Percentiles rank a stretch among this genome's conserved stretches.
Conservation (phyloP, 2,329 filamentous ascomycete genomes). For the Cordyceps pruinosa region DNA sequence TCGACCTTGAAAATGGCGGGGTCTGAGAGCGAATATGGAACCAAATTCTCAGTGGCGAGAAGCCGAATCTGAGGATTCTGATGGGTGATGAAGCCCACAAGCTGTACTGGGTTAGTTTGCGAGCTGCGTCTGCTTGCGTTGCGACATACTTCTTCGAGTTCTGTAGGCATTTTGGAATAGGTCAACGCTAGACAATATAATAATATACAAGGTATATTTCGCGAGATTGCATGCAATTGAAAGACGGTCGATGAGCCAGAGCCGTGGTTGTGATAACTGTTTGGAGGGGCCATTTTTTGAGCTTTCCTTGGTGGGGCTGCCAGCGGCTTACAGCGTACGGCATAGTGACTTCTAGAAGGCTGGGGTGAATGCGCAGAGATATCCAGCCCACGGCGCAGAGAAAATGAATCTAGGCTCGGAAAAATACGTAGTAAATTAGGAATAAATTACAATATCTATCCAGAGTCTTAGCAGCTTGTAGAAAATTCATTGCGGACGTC, state of each 20-base stretch:
- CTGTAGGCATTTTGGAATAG: slow-evolving; percentile 57
- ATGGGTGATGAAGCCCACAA: slow-evolving; percentile 89
- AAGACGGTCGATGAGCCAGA: neutral
- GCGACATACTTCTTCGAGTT: slow-evolving; percentile 62
- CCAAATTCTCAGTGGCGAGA: slow-evolving; percentile 76
- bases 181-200: neutral
- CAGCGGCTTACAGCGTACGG: neutral
- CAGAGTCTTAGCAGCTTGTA: neutral
- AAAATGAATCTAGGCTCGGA: neutral
- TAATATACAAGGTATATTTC: slow-evolving; percentile 1
- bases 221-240: slow-evolving; percentile 10
- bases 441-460: neutral
- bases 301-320: slow-evolving; percentile 9
- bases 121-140: neutral
- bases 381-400: neutral
- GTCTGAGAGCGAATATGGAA: slow-evolving; percentile 70
- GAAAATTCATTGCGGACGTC: neutral
- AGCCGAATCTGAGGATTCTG: slow-evolving; percentile 86
- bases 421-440: neutral
- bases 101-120: slow-evolving; percentile 39
- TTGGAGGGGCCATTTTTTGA: slow-evolving; percentile 13
- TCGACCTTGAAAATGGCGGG: slow-evolving; percentile 78
- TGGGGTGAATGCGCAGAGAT: neutral
- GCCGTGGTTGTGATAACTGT: slow-evolving; percentile 1
- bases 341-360: slow-evolving; percentile 11